Conservation (phyloP, 768 basidiomycete genomes). For the Suillus plorans region DNA sequence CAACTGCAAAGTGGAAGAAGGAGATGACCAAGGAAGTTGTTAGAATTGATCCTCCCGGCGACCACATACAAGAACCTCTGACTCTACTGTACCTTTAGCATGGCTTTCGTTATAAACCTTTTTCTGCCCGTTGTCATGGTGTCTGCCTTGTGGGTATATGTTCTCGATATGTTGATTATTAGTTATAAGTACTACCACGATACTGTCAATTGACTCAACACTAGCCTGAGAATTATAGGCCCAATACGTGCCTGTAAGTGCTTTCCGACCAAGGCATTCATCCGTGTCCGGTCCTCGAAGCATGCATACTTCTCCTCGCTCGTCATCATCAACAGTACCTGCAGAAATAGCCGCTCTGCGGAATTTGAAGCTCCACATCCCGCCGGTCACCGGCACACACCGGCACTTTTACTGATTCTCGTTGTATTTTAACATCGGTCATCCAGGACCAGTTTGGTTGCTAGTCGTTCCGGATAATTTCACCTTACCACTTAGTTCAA, state of each 20-base stretch:
- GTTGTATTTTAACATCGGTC: too few relatives aligned
- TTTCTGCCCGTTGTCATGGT: not conserved
- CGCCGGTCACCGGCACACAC: too few relatives aligned
- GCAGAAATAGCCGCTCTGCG: too few relatives aligned
- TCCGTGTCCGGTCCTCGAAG: not conserved
- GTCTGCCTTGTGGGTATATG: not conserved
- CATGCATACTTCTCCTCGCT: not conserved
- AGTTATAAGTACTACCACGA: not conserved
- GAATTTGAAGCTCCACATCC: too few relatives aligned
- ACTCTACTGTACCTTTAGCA: not conserved
- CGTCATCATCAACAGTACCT: too few relatives aligned
- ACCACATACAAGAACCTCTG: not conserved
- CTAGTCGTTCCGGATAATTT: too few relatives aligned
- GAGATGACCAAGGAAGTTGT: slow-evolving; percentile 1
- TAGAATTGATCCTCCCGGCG: not conserved
- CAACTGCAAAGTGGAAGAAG: slow-evolving; percentile 7
- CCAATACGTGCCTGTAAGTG: not conserved
- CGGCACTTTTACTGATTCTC: too few relatives aligned
- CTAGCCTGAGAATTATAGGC: not conserved
- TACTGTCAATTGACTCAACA: not conserved
- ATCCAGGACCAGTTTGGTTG: too few relatives aligned
- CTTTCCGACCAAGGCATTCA: not conserved
- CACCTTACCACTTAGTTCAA: too few relatives aligned
- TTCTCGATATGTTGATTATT: not conserved
- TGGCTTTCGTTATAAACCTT: not conserved